Conservation (phyloP, 495 filamentous ascomycete genomes). For the Diplogelasinospora grovesii region DNA sequence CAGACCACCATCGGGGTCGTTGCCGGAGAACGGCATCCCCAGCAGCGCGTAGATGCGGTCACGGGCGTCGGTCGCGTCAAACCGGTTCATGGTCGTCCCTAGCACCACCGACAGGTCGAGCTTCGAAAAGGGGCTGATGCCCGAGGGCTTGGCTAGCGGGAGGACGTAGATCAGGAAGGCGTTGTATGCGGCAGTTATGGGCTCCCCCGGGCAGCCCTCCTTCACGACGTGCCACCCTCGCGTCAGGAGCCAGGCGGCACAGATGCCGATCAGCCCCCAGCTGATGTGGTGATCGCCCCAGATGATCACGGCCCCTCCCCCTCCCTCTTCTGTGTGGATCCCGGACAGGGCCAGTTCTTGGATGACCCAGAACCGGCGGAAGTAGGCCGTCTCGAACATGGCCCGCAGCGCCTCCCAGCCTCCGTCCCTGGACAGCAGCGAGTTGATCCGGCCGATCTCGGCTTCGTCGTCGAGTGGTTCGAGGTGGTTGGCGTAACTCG, state of each 20-base stretch:
- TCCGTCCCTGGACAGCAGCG: neutral
- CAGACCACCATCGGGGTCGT: slow-evolving; percentile 1
- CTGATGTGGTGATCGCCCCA: slow-evolving; percentile 11
- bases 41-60: slow-evolving; percentile 11
- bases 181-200: slow-evolving; percentile 10
- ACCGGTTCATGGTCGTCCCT: slow-evolving; percentile 3
- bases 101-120: slow-evolving; percentile 7
- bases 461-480: slow-evolving; percentile 4
- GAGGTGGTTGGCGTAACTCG: slow-evolving; percentile 1
- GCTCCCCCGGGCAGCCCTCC: neutral
- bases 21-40: slow-evolving; percentile 9
- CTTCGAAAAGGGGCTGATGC: slow-evolving; percentile 8
- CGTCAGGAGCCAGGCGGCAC: slow-evolving; percentile 8
- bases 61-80: slow-evolving; percentile 7
- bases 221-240: too few relatives aligned
- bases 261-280: slow-evolving; percentile 9
- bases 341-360: slow-evolving; percentile 8
- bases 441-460: neutral
- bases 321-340: too few relatives aligned
- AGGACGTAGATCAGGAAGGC: slow-evolving; percentile 9
- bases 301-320: slow-evolving; percentile 1
- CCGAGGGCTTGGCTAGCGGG: slow-evolving; percentile 2
- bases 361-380: slow-evolving; percentile 11
- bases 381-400: slow-evolving; percentile 7
- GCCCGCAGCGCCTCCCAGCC: slow-evolving; percentile 4